Conservation (phyloP, 805 yeast species). For the Yamadazyma sp. region DNA sequence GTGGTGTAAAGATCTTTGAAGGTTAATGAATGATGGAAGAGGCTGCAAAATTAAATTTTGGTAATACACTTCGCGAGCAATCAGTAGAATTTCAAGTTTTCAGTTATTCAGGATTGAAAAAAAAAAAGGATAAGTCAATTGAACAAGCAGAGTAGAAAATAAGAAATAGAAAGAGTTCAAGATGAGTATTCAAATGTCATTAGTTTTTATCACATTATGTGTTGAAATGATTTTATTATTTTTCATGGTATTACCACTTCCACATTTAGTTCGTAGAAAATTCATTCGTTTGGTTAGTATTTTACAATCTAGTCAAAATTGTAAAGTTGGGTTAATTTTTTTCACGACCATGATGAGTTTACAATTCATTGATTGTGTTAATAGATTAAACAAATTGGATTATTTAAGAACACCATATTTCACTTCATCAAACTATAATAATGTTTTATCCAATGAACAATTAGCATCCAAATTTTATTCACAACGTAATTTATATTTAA, state of each 20-base stretch:
- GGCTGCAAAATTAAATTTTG: too few relatives aligned
- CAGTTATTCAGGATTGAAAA: too few relatives aligned
- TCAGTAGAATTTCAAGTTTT: too few relatives aligned
- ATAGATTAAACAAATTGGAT: constrained; percentile 32
- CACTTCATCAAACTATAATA: constrained; percentile 6
- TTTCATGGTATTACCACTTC: constrained; percentile 54
- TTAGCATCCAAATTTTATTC: constrained; percentile 60
- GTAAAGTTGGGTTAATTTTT: constrained; percentile 44
- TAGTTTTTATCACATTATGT: constrained; percentile 47
- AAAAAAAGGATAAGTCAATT: too few relatives aligned
- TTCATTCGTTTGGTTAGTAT: constrained; percentile 35
- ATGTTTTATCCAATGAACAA: constrained; percentile 43
- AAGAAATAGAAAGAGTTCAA: too few relatives aligned
- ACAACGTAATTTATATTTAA: constrained; percentile 60
- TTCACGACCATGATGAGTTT: constrained; percentile 41
- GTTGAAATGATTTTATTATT: constrained; percentile 50
- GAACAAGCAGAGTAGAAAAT: too few relatives aligned
- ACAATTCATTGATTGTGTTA: constrained; percentile 54
- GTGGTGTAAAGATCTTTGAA: too few relatives aligned
- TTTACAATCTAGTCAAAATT: constrained; percentile 35
- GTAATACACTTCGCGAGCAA: too few relatives aligned
- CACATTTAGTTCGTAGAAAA: constrained; percentile 44
- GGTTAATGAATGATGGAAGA: too few relatives aligned
- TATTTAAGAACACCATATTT: constrained; percentile 21
- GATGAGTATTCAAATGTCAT: constrained; percentile 46